Percentiles rank a stretch among this genome's conserved stretches.
These are phyloP conservation scores for Suillus luteus DNA, from an alignment of 768 basidiomycete genomes.

Conservation along the genomic window DNA sequence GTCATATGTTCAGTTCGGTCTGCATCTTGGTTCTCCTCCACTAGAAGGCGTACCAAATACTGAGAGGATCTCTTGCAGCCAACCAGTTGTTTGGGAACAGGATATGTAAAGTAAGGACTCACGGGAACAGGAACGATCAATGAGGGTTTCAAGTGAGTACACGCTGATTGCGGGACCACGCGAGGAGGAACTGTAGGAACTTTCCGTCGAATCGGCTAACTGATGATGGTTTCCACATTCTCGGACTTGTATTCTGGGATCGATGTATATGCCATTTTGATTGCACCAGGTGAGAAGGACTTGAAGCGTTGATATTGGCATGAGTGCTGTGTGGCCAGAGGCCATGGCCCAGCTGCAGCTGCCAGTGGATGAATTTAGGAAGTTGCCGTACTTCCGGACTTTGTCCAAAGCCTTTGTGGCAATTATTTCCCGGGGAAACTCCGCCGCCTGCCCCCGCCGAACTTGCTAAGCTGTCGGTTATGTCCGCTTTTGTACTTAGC, in stretches of 20 bases:
- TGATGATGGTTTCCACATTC: slow-evolving; percentile 15
- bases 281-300: slow-evolving; percentile 51
- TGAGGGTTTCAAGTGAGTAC: slow-evolving; percentile 25
- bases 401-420: slow-evolving; percentile 13
- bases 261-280: slow-evolving; percentile 47
- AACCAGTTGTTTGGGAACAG: background rate
- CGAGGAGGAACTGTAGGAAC: slow-evolving; percentile 15
- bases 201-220: slow-evolving; percentile 1
- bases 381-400: slow-evolving; percentile 10
- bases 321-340: too few relatives aligned
- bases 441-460: slow-evolving; percentile 10
- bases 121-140: slow-evolving; percentile 28
- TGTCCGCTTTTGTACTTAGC: slow-evolving; percentile 26
- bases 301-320: slow-evolving; percentile 11
- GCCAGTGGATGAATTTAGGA: slow-evolving; percentile 4
- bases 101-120: slow-evolving; percentile 20
- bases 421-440: slow-evolving; percentile 22
- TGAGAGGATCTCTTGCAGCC: background rate
- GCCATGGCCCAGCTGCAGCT: too few relatives aligned
- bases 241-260: slow-evolving; percentile 43
- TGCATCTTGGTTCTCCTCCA: background rate
- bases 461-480: slow-evolving; percentile 22
- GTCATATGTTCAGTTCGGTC: background rate
- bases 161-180: slow-evolving; percentile 25
- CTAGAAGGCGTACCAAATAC: background rate